Percentiles rank a stretch among this genome's conserved stretches.
Evolutionary conservation across 768 basidiomycete species (phyloP).

Genomic region (Lyophyllum shimeji): DNA sequence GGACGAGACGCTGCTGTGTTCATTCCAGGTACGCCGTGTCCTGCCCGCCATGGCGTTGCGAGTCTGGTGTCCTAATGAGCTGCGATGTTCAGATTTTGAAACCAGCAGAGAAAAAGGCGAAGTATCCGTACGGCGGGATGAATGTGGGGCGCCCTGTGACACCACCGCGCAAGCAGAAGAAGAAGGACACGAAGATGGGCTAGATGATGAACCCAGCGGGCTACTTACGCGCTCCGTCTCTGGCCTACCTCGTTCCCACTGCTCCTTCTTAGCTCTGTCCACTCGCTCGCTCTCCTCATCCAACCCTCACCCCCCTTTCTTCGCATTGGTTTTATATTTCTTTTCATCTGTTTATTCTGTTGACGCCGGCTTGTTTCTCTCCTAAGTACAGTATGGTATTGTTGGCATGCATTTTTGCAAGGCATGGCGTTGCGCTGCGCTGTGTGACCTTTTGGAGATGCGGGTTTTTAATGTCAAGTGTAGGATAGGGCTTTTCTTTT

Average conservation of each 20-base stretch:
- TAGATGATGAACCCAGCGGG: constrained; percentile 19
- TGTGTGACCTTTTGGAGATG: background rate
- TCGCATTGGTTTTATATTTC: constrained; percentile 16
- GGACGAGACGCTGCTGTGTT: constrained; percentile 94
- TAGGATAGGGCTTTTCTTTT: background rate
- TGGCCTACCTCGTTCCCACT: background rate
- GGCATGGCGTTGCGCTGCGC: constrained; percentile 4
- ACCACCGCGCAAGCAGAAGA: constrained; percentile 96
- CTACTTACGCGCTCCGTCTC: constrained; percentile 17
- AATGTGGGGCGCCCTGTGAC: constrained; percentile 89
- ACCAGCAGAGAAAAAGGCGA: constrained; percentile 98
- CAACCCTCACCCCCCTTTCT: constrained; percentile 1
- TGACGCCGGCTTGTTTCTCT: constrained; percentile 16
- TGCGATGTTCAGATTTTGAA: constrained; percentile 79
- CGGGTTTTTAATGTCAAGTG: background rate
- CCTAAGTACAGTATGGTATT: constrained; percentile 18
- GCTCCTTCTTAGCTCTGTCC: constrained; percentile 9
- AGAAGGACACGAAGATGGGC: constrained; percentile 82
- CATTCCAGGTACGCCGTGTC: constrained; percentile 79
- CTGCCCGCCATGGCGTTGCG: background rate
- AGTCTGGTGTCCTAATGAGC: background rate
- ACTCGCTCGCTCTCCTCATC: constrained; percentile 8
- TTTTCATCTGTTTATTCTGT: constrained; percentile 6
- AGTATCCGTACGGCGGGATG: constrained; percentile 86
- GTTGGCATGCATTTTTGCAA: constrained; percentile 16